Conservation (phyloP, 164 flowering plant species). For the Chimonanthus salicifolius region DNA sequence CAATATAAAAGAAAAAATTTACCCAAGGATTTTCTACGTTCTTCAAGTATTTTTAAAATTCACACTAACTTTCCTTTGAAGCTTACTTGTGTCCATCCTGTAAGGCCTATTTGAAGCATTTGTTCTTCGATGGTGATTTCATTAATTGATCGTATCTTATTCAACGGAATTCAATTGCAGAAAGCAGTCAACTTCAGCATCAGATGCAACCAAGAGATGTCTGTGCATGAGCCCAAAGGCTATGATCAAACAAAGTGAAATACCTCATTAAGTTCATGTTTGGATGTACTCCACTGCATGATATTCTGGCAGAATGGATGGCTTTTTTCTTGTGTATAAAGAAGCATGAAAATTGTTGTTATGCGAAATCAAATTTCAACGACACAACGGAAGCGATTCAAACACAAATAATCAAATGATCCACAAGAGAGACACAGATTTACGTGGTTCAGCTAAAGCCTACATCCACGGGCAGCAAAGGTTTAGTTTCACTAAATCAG, state of each 20-base stretch:
- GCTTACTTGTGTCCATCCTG: background rate
- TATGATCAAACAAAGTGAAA: background rate
- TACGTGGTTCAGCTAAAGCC: no score
- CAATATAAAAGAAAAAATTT: background rate
- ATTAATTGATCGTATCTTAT: no score
- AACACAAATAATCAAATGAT: no score
- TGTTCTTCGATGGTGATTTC: no score
- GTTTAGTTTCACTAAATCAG: no score
- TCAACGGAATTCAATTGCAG: background rate
- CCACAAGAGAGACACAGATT: no score
- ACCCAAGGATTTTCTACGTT: background rate
- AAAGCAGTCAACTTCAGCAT: background rate
- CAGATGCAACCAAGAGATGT: background rate
- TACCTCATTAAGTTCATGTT: background rate
- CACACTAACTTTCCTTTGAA: background rate
- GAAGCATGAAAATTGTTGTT: background rate
- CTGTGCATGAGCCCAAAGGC: background rate
- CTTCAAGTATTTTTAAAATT: background rate
- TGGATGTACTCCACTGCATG: background rate
- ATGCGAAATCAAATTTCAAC: no score
- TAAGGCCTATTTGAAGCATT: background rate
- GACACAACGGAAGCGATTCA: no score
- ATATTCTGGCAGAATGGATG: background rate
- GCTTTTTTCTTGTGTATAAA: no score
- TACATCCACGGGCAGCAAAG: no score